A percentile compares a stretch with the other conserved stretches of the same genome.
Conservation (phyloP, 176 grass and related monocot species). For the Ampelocalamus luodianensis region DNA sequence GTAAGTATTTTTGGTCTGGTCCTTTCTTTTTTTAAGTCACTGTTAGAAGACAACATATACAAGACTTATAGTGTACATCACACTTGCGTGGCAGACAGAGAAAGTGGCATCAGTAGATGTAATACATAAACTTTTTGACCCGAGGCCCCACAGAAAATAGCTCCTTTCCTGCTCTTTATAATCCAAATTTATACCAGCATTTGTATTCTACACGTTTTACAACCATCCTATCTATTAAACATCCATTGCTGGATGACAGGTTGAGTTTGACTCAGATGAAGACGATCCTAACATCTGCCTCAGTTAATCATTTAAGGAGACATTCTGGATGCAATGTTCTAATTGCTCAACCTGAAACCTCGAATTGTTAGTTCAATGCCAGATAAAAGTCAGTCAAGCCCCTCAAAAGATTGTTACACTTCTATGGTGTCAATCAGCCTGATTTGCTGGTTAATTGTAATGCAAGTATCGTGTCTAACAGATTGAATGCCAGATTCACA, state of each 20-base stretch:
- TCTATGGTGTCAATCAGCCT: neutral
- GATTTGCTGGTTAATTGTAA: constrained; percentile 18
- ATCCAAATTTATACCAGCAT: constrained; percentile 11
- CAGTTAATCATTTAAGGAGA: constrained; percentile 9
- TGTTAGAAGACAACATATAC: neutral
- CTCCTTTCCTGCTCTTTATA: neutral
- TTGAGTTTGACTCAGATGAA: constrained; percentile 80
- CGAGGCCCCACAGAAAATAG: neutral
- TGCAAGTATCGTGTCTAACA: neutral
- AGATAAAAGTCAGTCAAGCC: neutral
- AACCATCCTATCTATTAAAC: constrained; percentile 4
- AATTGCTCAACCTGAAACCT: neutral
- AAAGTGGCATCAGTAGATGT: neutral
- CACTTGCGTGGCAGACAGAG: constrained; percentile 15
- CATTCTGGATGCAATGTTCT: neutral
- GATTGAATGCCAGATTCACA: neutral
- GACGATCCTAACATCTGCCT: constrained; percentile 74
- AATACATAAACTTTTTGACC: neutral
- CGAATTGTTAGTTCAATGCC: neutral
- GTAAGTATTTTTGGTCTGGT: constrained; percentile 50
- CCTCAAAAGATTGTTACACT: neutral
- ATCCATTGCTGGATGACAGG: constrained; percentile 47
- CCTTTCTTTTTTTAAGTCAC: constrained; percentile 1
- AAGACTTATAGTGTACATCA: neutral
- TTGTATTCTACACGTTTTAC: neutral